These are phyloP conservation scores for Aspergillus sp. DNA, from an alignment of 2,329 filamentous ascomycete species.

Conservation along the genomic window DNA sequence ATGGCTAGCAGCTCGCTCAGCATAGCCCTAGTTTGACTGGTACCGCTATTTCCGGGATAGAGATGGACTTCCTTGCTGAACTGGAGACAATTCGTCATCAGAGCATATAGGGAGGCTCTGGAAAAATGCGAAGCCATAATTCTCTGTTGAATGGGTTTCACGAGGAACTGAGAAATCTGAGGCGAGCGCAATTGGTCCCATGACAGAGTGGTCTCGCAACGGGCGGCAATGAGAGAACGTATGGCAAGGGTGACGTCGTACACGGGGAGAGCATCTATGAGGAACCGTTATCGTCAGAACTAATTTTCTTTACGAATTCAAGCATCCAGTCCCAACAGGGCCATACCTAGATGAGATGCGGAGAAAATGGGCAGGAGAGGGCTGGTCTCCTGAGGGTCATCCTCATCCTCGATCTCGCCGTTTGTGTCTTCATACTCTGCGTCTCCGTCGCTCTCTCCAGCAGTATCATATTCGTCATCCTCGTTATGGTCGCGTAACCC, in stretches of 20 bases:
- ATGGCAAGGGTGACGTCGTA: slow-evolving; percentile 89
- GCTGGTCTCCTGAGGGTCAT: slow-evolving; percentile 39
- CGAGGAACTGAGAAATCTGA: slow-evolving; percentile 87
- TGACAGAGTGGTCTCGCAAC: slow-evolving; percentile 83
- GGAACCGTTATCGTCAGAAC: not conserved
- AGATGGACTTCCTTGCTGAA: slow-evolving; percentile 80
- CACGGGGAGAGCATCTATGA: slow-evolving; percentile 69
- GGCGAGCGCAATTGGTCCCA: slow-evolving; percentile 96
- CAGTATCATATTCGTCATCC: slow-evolving; percentile 29
- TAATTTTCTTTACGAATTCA: no score
- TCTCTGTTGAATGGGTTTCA: slow-evolving; percentile 91
- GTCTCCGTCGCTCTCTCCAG: slow-evolving; percentile 28
- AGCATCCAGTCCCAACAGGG: not conserved
- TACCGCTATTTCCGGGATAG: slow-evolving; percentile 75
- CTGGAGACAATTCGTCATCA: slow-evolving; percentile 90
- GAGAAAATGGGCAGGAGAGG: slow-evolving; percentile 71
- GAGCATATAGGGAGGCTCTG: slow-evolving; percentile 74
- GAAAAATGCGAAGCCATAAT: slow-evolving; percentile 77
- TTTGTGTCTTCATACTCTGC: slow-evolving; percentile 26
- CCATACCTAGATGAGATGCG: slow-evolving; percentile 62
- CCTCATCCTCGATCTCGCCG: slow-evolving; percentile 33
- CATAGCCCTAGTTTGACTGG: slow-evolving; percentile 73
- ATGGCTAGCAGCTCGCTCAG: slow-evolving; percentile 87
- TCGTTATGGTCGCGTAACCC: slow-evolving; percentile 22
- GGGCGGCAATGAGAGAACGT: slow-evolving; percentile 70